Conservation (phyloP, 2,329 filamentous ascomycete species). For the Bipolaris zeicola region DNA sequence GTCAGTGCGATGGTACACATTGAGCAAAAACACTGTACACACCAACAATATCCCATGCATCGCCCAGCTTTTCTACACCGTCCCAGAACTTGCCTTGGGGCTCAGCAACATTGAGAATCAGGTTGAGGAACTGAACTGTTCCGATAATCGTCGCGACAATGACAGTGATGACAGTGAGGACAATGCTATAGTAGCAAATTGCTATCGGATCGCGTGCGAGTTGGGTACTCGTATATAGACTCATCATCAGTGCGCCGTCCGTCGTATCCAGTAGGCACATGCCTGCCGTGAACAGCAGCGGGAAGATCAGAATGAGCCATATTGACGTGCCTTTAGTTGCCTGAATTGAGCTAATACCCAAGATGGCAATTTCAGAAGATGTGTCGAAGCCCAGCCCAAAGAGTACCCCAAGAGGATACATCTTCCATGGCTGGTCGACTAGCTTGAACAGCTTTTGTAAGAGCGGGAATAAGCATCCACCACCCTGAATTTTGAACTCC, state of each 20-base stretch:
- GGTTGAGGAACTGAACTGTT: constrained; percentile 78
- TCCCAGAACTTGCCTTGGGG: constrained; percentile 86
- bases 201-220: constrained; percentile 83
- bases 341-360: constrained; percentile 89
- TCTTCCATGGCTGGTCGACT: constrained; percentile 82
- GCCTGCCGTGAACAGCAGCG: constrained; percentile 85
- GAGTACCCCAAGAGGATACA: constrained; percentile 87
- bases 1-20: constrained; percentile 2
- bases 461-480: constrained; percentile 73
- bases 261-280: constrained; percentile 96
- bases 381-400: constrained; percentile 94
- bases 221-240: constrained; percentile 80
- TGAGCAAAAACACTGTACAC: constrained; percentile 46
- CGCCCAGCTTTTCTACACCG: constrained; percentile 66
- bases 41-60: constrained; percentile 47
- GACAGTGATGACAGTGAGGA: constrained; percentile 82
- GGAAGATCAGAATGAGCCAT: constrained; percentile 94
- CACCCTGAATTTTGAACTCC: constrained; percentile 74
- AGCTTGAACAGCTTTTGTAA: constrained; percentile 79
- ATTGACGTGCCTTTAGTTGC: constrained; percentile 84
- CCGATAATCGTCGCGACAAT: constrained; percentile 85
- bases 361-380: constrained; percentile 86
- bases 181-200: constrained; percentile 91
- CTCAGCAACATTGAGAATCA: constrained; percentile 76
- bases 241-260: constrained; percentile 94